Conservation (phyloP, 495 filamentous ascomycete species). For the Xylaria cubensis region DNA sequence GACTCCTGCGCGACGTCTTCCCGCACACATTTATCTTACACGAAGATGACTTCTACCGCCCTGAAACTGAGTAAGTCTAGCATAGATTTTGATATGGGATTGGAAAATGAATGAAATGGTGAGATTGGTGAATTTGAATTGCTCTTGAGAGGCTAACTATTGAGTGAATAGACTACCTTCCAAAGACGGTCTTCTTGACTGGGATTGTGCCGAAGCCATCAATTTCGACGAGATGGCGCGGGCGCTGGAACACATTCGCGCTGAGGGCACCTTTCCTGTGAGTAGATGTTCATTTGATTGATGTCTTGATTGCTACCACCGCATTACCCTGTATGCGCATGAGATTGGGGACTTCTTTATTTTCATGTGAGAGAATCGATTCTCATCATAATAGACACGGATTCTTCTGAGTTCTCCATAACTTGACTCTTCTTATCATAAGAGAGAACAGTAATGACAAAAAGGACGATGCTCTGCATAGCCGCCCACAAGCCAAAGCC, state of each 20-base stretch:
- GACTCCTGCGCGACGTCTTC: constrained; percentile 76
- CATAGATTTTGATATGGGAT: neutral
- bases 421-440: neutral
- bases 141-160: neutral
- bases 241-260: constrained; percentile 67
- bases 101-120: neutral
- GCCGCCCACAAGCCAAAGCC: constrained; percentile 1
- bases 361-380: neutral
- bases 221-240: constrained; percentile 67
- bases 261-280: constrained; percentile 69
- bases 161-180: constrained; percentile 48
- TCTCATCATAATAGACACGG: neutral
- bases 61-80: constrained; percentile 67
- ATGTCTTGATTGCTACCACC: neutral
- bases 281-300: constrained; percentile 29
- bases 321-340: neutral
- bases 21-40: constrained; percentile 79
- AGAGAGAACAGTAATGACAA: constrained; percentile 5
- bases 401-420: neutral
- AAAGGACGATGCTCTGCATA: neutral
- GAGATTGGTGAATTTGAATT: neutral
- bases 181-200: constrained; percentile 72
- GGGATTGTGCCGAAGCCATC: constrained; percentile 82
- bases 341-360: neutral
- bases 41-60: constrained; percentile 89